Evolutionary conservation across 2,329 filamentous ascomycete genomes (phyloP).

Genomic region (Aspergillus pseudoviridinutans): DNA sequence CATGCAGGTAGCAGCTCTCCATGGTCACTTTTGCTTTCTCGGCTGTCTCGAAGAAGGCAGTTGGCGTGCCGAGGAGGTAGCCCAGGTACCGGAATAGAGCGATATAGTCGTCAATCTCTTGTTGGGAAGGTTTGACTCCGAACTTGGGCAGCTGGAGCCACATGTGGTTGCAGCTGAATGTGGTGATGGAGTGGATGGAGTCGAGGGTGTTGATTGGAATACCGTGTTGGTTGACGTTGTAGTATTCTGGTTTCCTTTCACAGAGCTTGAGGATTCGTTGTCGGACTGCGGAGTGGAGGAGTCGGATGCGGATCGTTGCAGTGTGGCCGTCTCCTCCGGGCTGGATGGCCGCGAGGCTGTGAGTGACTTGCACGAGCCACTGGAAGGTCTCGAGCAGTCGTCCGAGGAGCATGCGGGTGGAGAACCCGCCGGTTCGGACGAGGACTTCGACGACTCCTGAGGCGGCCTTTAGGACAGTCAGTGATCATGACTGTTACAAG

Average conservation of each 20-base stretch:
- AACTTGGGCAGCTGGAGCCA: conserved; percentile 66
- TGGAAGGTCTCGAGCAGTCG: conserved; percentile 68
- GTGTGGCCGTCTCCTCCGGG: conserved; percentile 63
- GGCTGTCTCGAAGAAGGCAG: conserved; percentile 54
- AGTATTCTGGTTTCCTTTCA: conserved; percentile 54
- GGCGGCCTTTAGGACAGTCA: conserved; percentile 46
- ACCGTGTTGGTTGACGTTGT: conserved; percentile 53
- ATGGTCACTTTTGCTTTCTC: conserved; percentile 56
- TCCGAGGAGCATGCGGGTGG: conserved; percentile 58
- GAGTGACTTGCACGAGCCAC: conserved; percentile 66
- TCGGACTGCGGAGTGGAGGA: conserved; percentile 64
- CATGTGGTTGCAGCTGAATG: conserved; percentile 63
- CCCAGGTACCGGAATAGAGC: conserved; percentile 71
- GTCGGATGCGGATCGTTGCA: conserved; percentile 61
- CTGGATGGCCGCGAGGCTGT: conserved; percentile 58
- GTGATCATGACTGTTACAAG: not conserved
- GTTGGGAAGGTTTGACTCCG: conserved; percentile 58
- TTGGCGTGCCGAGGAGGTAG: conserved; percentile 64
- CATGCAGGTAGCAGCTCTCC: conserved; percentile 44
- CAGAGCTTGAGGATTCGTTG: conserved; percentile 59
- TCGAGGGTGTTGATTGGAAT: conserved; percentile 71
- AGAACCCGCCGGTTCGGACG: conserved; percentile 68
- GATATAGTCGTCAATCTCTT: conserved; percentile 63
- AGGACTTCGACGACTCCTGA: conserved; percentile 68
- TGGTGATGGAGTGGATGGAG: conserved; percentile 63